Evolutionary conservation across 495 filamentous ascomycete genomes (phyloP).

Genomic region (Daldinia childiae): DNA sequence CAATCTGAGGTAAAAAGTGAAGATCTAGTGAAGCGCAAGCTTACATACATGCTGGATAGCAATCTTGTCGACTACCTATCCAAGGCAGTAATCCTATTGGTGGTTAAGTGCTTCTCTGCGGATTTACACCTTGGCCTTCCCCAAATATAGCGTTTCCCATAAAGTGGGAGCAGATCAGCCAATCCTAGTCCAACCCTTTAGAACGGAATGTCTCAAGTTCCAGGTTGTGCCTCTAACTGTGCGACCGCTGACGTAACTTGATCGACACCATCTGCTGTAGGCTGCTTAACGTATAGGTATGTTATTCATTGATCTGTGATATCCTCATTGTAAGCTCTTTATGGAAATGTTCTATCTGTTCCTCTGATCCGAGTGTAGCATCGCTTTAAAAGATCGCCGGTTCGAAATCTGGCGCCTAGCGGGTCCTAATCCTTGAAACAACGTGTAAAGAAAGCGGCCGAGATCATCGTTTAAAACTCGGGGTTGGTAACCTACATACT

Average conservation of each 20-base stretch:
- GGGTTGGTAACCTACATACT: constrained; percentile 3
- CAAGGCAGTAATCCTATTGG: background rate
- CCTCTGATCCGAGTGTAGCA: constrained; percentile 9
- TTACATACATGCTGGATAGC: constrained; percentile 18
- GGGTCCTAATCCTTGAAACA: constrained; percentile 20
- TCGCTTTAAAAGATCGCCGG: constrained; percentile 10
- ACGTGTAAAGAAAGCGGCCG: background rate
- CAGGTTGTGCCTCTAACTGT: constrained; percentile 14
- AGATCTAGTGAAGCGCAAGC: constrained; percentile 23
- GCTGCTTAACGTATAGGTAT: background rate
- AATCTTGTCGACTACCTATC: constrained; percentile 7
- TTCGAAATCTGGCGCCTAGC: constrained; percentile 2
- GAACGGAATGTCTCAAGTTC: constrained; percentile 21
- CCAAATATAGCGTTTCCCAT: constrained; percentile 23
- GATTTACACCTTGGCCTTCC: background rate
- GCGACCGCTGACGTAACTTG: constrained; percentile 27
- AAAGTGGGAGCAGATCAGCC: constrained; percentile 17
- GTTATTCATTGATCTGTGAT: background rate
- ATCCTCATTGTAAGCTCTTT: background rate
- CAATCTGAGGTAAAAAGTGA: constrained; percentile 21
- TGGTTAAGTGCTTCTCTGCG: background rate
- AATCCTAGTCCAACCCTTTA: constrained; percentile 9
- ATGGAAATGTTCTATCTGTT: background rate
- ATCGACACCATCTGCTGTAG: background rate
- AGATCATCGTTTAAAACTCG: background rate